These are phyloP conservation scores for Cyanidioschyzon merolae DNA, from an alignment of 23 red algal genomes.

Conservation along the genomic window DNA sequence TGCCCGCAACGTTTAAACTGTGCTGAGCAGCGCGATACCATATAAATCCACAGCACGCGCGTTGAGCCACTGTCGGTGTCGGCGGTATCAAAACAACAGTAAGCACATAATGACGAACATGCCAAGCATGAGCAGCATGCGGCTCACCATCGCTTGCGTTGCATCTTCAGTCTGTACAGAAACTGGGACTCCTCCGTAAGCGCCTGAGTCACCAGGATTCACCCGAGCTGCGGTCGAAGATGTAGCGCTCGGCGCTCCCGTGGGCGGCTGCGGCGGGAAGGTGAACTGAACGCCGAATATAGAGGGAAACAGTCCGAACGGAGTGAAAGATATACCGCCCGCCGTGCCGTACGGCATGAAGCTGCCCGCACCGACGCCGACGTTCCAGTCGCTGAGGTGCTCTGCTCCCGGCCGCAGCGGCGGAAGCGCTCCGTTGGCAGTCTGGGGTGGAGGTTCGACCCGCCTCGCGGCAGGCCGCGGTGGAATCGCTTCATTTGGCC, in stretches of 20 bases:
- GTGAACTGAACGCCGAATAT: constrained; percentile 11
- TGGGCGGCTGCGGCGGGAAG: constrained; percentile 4
- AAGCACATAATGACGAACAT: constrained; percentile 16
- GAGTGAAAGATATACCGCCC: constrained; percentile 3
- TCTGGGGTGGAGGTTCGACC: neutral
- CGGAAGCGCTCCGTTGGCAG: neutral
- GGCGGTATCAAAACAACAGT: neutral
- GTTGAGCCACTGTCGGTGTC: too few species aligned
- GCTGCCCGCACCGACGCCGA: neutral
- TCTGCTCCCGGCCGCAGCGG: neutral
- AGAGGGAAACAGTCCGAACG: constrained; percentile 11
- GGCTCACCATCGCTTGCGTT: constrained; percentile 8
- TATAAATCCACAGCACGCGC: too few species aligned
- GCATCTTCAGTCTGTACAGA: neutral
- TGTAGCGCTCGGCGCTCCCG: neutral
- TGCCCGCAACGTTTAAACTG: too few species aligned
- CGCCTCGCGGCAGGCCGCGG: neutral
- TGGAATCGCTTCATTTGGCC: neutral
- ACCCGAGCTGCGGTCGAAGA: neutral
- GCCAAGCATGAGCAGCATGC: constrained; percentile 19
- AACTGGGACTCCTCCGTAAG: neutral
- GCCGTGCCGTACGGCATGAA: neutral
- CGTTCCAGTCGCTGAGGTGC: neutral
- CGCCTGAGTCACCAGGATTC: neutral
- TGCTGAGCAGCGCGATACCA: too few species aligned